Base-by-base conservation (phyloP, 2,329 filamentous ascomycete species). In the Diplodia scrobiculata region DNA sequence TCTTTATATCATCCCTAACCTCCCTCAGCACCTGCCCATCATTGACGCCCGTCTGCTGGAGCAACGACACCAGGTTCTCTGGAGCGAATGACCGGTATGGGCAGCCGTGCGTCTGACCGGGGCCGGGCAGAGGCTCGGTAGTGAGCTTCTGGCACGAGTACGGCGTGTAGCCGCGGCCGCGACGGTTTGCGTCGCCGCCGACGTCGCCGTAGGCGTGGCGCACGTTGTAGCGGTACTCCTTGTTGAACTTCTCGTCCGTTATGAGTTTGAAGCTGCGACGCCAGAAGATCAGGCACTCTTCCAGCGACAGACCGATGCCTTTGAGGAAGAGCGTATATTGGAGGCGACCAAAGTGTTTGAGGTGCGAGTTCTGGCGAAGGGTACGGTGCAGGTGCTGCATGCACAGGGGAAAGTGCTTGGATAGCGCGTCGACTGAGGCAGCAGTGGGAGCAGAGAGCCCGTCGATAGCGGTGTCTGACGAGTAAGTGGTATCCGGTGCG, bases 321-420 rank as follows among this genome's bases (percentile, higher is more conserved):
- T 99, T 99, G 67, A 99, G 84, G 84, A 99, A 99, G 3, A 99
- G 86, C 0, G 91, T 91, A 81, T 98, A 99, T 79, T 99, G 95
- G 10, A 98, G 83, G 69, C 95, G 91, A 14, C 92, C 93, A 73
- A 84, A 97, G 78, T 99, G 93, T 79, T 97, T 97, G 69, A 99
- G 83, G 74, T 99, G 93, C 13, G 88, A 89, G 74, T 96, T 94
- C 68, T 92, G 90, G 65, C 92, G 90, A 36, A 99, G 83, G 2
- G 90, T 90, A 65, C 87, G 88, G 78, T 99, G 95, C 27, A 99
- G 83, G 75, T 95, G 90, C 67, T 90, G 89, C 94, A 98, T 98
- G 81, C 95, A 98, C 7, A 96, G 86, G 0, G 92, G 92, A 80
- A 96, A 96, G 77, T 94, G 88, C 66, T 89, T 83, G 0, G 90